phyloP scores from a whole-genome alignment of 805 yeast genomes.

The Wilhelminamyces savonicus region DNA sequence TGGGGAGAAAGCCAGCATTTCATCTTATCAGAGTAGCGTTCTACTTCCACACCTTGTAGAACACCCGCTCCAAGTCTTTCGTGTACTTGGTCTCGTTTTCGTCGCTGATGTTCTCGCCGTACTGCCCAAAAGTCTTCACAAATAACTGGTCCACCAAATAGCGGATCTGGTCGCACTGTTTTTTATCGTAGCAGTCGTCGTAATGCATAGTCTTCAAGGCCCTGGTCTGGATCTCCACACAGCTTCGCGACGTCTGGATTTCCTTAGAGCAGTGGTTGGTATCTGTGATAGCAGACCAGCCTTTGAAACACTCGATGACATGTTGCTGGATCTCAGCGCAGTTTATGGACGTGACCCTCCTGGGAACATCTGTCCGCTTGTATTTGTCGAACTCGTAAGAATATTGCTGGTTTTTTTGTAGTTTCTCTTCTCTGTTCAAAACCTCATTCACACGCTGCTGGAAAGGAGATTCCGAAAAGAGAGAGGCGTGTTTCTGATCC shows the following conservation, averaged over 20 bases:
- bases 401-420: slow-evolving; percentile 8
- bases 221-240: slow-evolving; percentile 28
- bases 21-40: too few species aligned
- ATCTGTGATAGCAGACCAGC: slow-evolving; percentile 21
- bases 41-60: slow-evolving; percentile 28
- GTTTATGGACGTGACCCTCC: slow-evolving; percentile 24
- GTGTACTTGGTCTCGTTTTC: slow-evolving; percentile 20
- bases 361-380: slow-evolving; percentile 19
- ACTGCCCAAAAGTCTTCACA: slow-evolving; percentile 31
- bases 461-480: slow-evolving; percentile 19
- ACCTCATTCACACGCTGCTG: slow-evolving; percentile 21
- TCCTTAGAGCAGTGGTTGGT: slow-evolving; percentile 24
- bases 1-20: too few species aligned
- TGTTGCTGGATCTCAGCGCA: slow-evolving; percentile 35
- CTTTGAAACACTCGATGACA: slow-evolving; percentile 30
- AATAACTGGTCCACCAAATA: slow-evolving; percentile 30
- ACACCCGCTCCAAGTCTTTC: slow-evolving; percentile 22
- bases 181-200: slow-evolving; percentile 26
- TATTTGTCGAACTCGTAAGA: slow-evolving; percentile 23
- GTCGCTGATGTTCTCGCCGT: slow-evolving; percentile 23
- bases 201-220: slow-evolving; percentile 30
- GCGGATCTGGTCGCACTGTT: slow-evolving; percentile 33
- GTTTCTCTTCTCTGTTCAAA: slow-evolving; percentile 12
- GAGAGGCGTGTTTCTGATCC: slow-evolving; percentile 13
- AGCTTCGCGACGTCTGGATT: slow-evolving; percentile 17